Percentiles rank a stretch among this genome's conserved stretches.
Conservation (phyloP, 2,329 filamentous ascomycete species). For the Rasamsonia emersonii region DNA sequence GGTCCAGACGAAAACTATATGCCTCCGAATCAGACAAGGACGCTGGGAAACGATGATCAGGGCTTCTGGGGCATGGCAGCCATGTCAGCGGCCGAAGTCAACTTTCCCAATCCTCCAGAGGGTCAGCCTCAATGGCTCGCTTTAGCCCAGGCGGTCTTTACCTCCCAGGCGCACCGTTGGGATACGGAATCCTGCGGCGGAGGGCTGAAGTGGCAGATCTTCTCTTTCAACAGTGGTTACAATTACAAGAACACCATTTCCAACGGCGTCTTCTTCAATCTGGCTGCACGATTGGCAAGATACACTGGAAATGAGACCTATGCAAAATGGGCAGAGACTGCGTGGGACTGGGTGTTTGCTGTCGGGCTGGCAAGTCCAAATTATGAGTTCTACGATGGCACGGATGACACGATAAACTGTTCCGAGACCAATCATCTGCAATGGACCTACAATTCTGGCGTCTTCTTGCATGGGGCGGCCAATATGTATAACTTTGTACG, state of each 20-base stretch:
- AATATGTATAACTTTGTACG: slow-evolving; percentile 39
- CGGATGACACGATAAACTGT: slow-evolving; percentile 40
- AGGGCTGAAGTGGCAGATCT: slow-evolving; percentile 77
- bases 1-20: slow-evolving; percentile 62
- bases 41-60: slow-evolving; percentile 36
- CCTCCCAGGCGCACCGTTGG: slow-evolving; percentile 63
- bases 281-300: slow-evolving; percentile 35
- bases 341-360: slow-evolving; percentile 26
- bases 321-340: slow-evolving; percentile 28
- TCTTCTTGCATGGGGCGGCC: slow-evolving; percentile 42
- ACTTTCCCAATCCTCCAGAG: slow-evolving; percentile 27
- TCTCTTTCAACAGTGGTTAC: slow-evolving; percentile 43
- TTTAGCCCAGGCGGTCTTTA: slow-evolving; percentile 67
- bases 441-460: slow-evolving; percentile 43
- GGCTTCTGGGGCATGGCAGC: slow-evolving; percentile 29
- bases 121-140: slow-evolving; percentile 60
- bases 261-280: slow-evolving; percentile 44
- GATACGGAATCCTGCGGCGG: slow-evolving; percentile 57
- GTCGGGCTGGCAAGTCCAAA: slow-evolving; percentile 38
- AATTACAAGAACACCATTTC: slow-evolving; percentile 46
- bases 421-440: slow-evolving; percentile 36
- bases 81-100: slow-evolving; percentile 28
- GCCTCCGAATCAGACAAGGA: slow-evolving; percentile 41
- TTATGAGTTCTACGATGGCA: slow-evolving; percentile 44
- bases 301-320: slow-evolving; percentile 32